A percentile compares a stretch with the other conserved stretches of the same genome.
Conservation (phyloP, 225 moss, liverwort and hornwort genomes). For the Marchantia polymorpha region DNA sequence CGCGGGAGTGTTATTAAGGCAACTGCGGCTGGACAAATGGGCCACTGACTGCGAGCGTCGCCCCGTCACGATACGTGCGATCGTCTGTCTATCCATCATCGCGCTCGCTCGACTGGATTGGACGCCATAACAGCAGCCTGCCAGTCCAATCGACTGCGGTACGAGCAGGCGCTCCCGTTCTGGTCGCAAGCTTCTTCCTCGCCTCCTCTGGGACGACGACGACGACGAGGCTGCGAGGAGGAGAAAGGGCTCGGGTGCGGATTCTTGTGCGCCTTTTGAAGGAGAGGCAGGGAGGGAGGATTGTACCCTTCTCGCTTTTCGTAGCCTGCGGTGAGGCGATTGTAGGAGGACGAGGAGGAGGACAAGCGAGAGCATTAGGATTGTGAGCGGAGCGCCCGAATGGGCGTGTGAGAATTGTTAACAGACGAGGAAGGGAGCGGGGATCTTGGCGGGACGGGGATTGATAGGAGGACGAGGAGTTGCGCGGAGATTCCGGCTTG, state of each 20-base stretch:
- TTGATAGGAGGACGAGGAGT: neutral
- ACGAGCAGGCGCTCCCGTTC: neutral
- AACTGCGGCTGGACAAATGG: neutral
- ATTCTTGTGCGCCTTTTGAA: too few species aligned
- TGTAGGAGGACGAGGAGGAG: too few species aligned
- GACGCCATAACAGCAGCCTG: neutral
- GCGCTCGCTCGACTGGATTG: constrained; percentile 8
- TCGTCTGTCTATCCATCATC: neutral
- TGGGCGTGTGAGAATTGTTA: neutral
- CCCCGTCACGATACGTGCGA: neutral
- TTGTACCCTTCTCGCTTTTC: too few species aligned
- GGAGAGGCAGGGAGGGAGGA: neutral
- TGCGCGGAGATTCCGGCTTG: neutral
- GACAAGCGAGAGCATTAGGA: too few species aligned
- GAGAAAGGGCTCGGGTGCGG: too few species aligned
- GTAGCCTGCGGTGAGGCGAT: too few species aligned
- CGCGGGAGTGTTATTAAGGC: too few species aligned
- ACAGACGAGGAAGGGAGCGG: neutral
- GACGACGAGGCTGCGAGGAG: too few species aligned
- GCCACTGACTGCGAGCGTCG: neutral
- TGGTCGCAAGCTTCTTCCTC: neutral
- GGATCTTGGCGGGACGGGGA: neutral
- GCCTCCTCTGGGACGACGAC: too few species aligned
- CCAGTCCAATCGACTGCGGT: neutral
- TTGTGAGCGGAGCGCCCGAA: too few species aligned